phyloP scores from a whole-genome alignment of 1,139 yeast genomes.

The Meyerozyma athensensis region DNA sequence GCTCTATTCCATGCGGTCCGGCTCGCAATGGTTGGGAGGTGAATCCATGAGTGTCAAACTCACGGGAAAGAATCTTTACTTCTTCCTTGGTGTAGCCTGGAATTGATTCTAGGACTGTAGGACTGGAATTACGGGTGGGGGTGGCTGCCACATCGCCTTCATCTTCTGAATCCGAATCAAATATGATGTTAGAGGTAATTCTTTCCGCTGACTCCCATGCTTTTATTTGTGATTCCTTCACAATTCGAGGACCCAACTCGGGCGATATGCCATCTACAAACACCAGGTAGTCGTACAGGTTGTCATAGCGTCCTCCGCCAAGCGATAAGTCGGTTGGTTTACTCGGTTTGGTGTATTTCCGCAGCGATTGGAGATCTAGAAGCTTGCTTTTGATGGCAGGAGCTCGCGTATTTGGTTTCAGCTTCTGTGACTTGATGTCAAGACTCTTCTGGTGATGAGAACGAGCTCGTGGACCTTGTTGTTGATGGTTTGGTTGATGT shows the following conservation, averaged over 20 bases:
- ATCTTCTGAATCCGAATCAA: conserved; percentile 24
- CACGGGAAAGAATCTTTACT: conserved; percentile 18
- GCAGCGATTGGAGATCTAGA: conserved; percentile 20
- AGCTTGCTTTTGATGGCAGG: conserved; percentile 16
- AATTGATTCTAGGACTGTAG: conserved; percentile 21
- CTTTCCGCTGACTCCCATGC: conserved; percentile 48
- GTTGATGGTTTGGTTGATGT: conserved; percentile 7
- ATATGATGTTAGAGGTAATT: conserved; percentile 31
- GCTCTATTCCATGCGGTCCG: background rate
- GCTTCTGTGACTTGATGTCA: conserved; percentile 10
- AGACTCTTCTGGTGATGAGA: conserved; percentile 10
- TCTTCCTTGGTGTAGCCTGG: conserved; percentile 43
- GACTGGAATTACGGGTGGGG: conserved; percentile 3
- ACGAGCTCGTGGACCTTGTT: conserved; percentile 2
- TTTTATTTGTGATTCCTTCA: conserved; percentile 33
- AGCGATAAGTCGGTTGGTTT: conserved; percentile 6
- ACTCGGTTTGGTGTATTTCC: conserved; percentile 10
- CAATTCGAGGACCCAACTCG: conserved; percentile 13
- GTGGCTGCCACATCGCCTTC: conserved; percentile 11
- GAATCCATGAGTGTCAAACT: background rate
- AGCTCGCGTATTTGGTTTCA: conserved; percentile 5
- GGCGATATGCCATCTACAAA: conserved; percentile 10
- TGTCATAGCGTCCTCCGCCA: conserved; percentile 3
- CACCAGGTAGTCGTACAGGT: conserved; percentile 20
- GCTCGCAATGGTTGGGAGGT: background rate